phyloP scores from a whole-genome alignment of 2,329 filamentous ascomycete genomes.

The Aspergillus tanneri region DNA sequence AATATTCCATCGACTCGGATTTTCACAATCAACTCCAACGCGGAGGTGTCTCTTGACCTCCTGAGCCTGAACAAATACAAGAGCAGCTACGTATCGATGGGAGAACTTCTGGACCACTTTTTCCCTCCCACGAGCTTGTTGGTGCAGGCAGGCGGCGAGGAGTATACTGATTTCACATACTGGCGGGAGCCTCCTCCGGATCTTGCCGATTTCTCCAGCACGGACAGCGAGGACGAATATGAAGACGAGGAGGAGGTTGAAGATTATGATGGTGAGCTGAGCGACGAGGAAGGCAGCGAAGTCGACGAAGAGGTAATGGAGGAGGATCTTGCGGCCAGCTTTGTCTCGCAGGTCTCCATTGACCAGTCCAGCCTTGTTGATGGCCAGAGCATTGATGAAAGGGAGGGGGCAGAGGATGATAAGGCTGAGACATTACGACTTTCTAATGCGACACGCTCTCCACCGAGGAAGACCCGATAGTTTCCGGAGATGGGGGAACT shows the following conservation, averaged over 20 bases:
- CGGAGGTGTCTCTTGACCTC: slow-evolving; percentile 88
- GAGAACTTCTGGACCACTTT: slow-evolving; percentile 96
- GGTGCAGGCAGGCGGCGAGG: slow-evolving; percentile 84
- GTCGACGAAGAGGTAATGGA: slow-evolving; percentile 53
- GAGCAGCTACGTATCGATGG: slow-evolving; percentile 95
- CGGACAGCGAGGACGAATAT: slow-evolving; percentile 62
- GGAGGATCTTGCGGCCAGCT: slow-evolving; percentile 45
- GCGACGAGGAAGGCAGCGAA: slow-evolving; percentile 55
- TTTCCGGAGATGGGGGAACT: background rate
- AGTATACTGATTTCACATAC: slow-evolving; percentile 96
- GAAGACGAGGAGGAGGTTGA: slow-evolving; percentile 48
- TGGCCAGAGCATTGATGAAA: slow-evolving; percentile 34
- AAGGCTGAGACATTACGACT: slow-evolving; percentile 1
- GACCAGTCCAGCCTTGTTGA: slow-evolving; percentile 48
- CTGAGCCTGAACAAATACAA: slow-evolving; percentile 91
- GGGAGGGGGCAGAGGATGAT: slow-evolving; percentile 25
- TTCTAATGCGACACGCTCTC: background rate
- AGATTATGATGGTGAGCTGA: slow-evolving; percentile 41
- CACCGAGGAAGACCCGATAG: background rate
- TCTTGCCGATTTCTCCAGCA: slow-evolving; percentile 83
- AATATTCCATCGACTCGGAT: slow-evolving; percentile 93
- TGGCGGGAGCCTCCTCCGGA: slow-evolving; percentile 86
- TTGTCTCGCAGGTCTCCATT: slow-evolving; percentile 39
- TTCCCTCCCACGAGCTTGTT: slow-evolving; percentile 89
- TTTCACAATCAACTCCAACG: slow-evolving; percentile 98